Evolutionary conservation across 208 protist species (phyloP), one percentile per base, ranked within the genome.

Genomic region (Wallacemonas collosoma): DNA sequence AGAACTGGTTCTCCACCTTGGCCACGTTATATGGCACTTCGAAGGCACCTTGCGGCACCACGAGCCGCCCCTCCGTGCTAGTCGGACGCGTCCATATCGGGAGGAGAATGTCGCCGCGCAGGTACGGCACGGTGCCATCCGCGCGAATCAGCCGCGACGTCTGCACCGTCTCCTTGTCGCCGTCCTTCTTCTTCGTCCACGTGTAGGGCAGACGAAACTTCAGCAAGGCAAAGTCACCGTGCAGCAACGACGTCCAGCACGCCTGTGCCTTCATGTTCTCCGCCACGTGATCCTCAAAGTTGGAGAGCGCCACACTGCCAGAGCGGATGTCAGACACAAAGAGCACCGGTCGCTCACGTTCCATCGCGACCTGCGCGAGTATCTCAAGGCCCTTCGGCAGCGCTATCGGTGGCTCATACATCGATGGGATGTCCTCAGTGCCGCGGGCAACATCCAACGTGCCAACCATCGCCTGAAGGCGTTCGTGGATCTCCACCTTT

Each of bases 161-260:
- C 71, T 90, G 43, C 62, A 80, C 76, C 17, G 35, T 63, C 35
- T 71, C 81, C n/a, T 70, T 75, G 8, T 83, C 86, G 43, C 85
- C 86, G 71, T 82, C 82, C 26, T 78, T 71, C 45, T 51, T 80
- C 43, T 78, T 85, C 66, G 87, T 93, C 56, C 78, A 70, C 50
- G 85, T 95, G 79, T 98, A 99, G 11, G 98, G 96, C 15, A 99
- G 82, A 38, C 98, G 82, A 68, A 98, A 99, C 77, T 99, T 99
- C 26, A 99, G 87, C 95, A 99, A 97, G 69, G 85, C 91, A 45
- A 82, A 74, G 8, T 88, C 76, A 6, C 90, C 95, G 26, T 97
- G 75, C 58, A 99, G 73, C 26, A 98, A 90, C 57, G 82, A 73
- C 69, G 93, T 93, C 97, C 97, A 99, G 54, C 85, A 87, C 79